Evolutionary conservation across 495 filamentous ascomycete genomes (phyloP).

Genomic region (Friedmanniomyces simplex): DNA sequence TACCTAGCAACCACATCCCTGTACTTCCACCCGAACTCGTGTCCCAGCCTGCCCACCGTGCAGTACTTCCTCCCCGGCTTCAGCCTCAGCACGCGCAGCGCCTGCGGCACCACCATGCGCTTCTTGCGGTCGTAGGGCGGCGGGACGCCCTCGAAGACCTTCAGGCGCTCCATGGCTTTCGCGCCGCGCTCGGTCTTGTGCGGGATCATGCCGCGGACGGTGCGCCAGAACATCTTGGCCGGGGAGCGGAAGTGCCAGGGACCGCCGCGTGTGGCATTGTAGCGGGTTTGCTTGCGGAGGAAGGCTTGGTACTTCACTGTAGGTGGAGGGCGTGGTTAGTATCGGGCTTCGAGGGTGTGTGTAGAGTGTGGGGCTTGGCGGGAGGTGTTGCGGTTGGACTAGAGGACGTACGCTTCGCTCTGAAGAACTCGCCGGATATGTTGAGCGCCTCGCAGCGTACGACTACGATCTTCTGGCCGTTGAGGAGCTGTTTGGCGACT

Average conservation of each 20-base stretch:
- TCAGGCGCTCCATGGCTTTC: conserved; percentile 91
- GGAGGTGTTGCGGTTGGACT: conserved; percentile 1
- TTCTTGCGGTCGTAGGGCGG: conserved; percentile 99
- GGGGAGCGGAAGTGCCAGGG: conserved; percentile 99
- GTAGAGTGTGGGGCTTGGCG: neutral
- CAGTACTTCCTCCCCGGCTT: conserved; percentile 99
- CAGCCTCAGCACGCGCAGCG: conserved; percentile 82
- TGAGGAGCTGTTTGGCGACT: conserved; percentile 98
- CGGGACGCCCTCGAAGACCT: conserved; percentile 99
- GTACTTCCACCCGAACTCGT: conserved; percentile 99
- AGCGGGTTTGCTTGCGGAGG: conserved; percentile 98
- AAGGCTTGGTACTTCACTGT: conserved; percentile 99
- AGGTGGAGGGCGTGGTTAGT: conserved; percentile 17
- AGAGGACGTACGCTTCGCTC: conserved; percentile 86
- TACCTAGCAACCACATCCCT: conserved; percentile 95
- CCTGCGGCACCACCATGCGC: conserved; percentile 97
- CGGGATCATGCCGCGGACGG: conserved; percentile 98
- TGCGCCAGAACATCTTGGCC: conserved; percentile 99
- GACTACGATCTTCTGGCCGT: conserved; percentile 97
- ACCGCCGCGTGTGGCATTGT: conserved; percentile 97
- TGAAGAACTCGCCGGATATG: conserved; percentile 99
- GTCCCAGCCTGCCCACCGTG: conserved; percentile 91
- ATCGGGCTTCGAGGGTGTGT: neutral
- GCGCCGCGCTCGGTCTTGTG: conserved; percentile 98
- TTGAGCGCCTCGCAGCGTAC: conserved; percentile 98